Conservation (phyloP, 2,329 filamentous ascomycete genomes). For the Botrytis porri region DNA sequence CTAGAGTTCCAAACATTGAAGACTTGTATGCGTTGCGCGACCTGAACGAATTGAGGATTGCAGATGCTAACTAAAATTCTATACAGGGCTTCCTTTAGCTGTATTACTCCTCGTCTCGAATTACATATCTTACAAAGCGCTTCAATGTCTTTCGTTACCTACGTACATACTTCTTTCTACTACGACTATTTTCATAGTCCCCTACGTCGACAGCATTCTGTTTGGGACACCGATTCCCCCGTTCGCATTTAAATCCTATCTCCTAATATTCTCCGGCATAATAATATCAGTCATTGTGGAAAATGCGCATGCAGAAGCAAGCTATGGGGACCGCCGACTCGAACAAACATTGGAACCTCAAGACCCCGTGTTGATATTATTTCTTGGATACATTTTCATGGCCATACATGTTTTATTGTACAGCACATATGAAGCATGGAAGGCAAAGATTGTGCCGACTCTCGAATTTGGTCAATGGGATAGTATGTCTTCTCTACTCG, state of each 20-base stretch:
- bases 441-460: conserved; percentile 9
- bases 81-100: conserved; percentile 17
- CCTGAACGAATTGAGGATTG: background rate
- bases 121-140: conserved; percentile 18
- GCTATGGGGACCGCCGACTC: conserved; percentile 17
- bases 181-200: conserved; percentile 17
- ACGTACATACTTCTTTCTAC: conserved; percentile 19
- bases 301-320: conserved; percentile 15
- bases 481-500: background rate
- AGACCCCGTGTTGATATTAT: conserved; percentile 18
- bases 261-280: conserved; percentile 16
- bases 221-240: conserved; percentile 10
- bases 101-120: conserved; percentile 14
- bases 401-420: conserved; percentile 6
- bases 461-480: conserved; percentile 19
- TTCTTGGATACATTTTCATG: conserved; percentile 21
- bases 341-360: conserved; percentile 20
- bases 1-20: conserved; percentile 8
- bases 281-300: conserved; percentile 17
- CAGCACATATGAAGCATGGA: conserved; percentile 19
- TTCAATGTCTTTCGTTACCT: conserved; percentile 19
- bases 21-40: conserved; percentile 13
- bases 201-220: conserved; percentile 15
- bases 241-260: conserved; percentile 13
- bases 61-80: background rate